Evolutionary conservation across 306 rosid genomes (phyloP).

Genomic region (Crataegus laevigata): DNA sequence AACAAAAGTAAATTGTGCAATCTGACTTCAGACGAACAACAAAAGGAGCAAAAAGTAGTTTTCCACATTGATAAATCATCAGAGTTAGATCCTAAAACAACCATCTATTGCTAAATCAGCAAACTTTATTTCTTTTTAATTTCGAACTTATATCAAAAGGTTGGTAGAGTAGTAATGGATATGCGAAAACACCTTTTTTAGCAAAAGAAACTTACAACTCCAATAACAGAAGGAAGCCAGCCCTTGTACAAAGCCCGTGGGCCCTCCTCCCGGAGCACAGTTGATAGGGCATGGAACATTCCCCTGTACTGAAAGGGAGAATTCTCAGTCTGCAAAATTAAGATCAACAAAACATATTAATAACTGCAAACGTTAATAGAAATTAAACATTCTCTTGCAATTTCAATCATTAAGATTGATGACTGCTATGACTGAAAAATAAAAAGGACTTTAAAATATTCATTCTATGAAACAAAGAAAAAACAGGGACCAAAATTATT

Average conservation of each 20-base stretch:
- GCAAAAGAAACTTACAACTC: conserved; percentile 68
- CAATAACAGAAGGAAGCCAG: conserved; percentile 98
- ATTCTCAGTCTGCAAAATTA: conserved; percentile 61
- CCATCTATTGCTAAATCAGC: background rate
- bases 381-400: background rate
- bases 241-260: conserved; percentile 96
- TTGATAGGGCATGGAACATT: conserved; percentile 87
- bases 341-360: background rate
- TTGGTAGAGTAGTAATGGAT: background rate
- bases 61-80: background rate
- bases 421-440: background rate
- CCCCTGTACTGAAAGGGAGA: conserved; percentile 98
- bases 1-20: background rate
- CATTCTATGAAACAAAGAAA: background rate
- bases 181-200: background rate
- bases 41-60: background rate
- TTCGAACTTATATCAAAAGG: background rate
- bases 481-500: conserved; percentile 4
- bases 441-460: background rate
- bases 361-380: background rate
- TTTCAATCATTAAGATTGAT: background rate
- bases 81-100: background rate
- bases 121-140: background rate
- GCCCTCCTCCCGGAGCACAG: conserved; percentile 93
- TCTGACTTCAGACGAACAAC: background rate